Conservation (phyloP, 2,329 filamentous ascomycete genomes). For the Mariannaea elegans region DNA sequence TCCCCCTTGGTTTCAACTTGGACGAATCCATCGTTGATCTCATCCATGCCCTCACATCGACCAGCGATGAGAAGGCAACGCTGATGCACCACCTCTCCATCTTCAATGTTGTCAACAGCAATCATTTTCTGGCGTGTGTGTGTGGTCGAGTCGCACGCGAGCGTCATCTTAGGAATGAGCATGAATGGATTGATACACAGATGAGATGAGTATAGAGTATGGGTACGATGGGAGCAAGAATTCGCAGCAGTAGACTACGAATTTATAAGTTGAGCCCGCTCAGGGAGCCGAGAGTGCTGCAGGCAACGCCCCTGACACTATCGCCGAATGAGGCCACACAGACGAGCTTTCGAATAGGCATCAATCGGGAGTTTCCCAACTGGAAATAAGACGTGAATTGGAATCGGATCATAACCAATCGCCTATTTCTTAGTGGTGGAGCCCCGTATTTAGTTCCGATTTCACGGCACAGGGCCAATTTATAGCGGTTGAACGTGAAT, state of each 20-base stretch:
- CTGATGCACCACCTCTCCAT: constrained; percentile 29
- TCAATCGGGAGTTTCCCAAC: not conserved
- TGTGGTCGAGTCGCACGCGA: not conserved
- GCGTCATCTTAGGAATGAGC: not conserved
- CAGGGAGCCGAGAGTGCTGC: too few relatives aligned
- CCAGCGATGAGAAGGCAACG: constrained; percentile 28
- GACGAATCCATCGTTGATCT: constrained; percentile 5
- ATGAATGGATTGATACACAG: not conserved
- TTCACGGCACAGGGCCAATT: not conserved
- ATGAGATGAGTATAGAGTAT: too few relatives aligned
- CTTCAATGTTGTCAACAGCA: constrained; percentile 26
- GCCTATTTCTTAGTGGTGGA: not conserved
- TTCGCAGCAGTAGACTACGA: too few relatives aligned
- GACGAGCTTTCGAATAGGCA: not conserved
- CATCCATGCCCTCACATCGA: not conserved
- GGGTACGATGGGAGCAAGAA: too few relatives aligned
- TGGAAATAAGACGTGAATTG: not conserved
- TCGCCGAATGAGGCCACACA: not conserved
- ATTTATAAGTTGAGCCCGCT: not conserved
- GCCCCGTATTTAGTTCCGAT: not conserved
- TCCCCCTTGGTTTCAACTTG: constrained; percentile 10
- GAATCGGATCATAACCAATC: not conserved
- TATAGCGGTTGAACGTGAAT: not conserved
- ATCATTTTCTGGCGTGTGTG: not conserved
- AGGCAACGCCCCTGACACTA: too few relatives aligned